Percentiles rank a stretch among this genome's conserved stretches.
Evolutionary conservation across 768 basidiomycete species (phyloP).

Genomic region (Mycena belliarum): DNA sequence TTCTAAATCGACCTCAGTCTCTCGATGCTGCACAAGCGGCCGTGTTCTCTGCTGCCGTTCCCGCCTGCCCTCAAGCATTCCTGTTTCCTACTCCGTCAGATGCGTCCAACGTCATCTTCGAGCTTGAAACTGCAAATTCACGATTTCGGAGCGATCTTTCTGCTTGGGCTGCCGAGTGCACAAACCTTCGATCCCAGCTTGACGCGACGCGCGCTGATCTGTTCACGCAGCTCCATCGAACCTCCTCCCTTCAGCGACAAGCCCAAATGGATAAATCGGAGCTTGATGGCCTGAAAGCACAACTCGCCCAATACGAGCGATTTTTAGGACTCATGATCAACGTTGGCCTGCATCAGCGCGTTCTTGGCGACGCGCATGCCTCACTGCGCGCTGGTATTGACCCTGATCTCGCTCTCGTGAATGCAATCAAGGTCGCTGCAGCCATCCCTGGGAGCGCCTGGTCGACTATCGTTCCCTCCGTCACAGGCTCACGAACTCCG

Average conservation of each 20-base stretch:
- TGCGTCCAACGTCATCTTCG: constrained; percentile 24
- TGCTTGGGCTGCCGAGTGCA: constrained; percentile 8
- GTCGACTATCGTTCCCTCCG: constrained; percentile 39
- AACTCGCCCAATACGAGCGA: constrained; percentile 22
- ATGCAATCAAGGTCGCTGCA: constrained; percentile 45
- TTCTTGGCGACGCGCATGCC: constrained; percentile 34
- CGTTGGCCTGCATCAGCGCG: constrained; percentile 34
- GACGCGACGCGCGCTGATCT: constrained; percentile 18
- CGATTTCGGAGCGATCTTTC: constrained; percentile 11
- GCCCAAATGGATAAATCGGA: constrained; percentile 17
- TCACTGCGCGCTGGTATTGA: constrained; percentile 32
- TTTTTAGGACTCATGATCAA: constrained; percentile 34
- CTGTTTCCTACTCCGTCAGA: constrained; percentile 26
- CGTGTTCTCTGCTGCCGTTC: constrained; percentile 14
- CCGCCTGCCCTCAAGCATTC: constrained; percentile 23
- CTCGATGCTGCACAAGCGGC: constrained; percentile 22
- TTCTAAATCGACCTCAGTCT: constrained; percentile 18
- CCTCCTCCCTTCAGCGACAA: constrained; percentile 13
- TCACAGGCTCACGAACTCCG: constrained; percentile 34
- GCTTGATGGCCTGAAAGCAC: constrained; percentile 20
- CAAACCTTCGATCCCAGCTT: constrained; percentile 11
- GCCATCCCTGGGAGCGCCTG: constrained; percentile 39
- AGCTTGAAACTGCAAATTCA: constrained; percentile 23
- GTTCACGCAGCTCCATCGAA: constrained; percentile 19
- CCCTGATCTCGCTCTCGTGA: constrained; percentile 44